Evolutionary conservation across 306 rosid genomes (phyloP).

Genomic region (Abrus precatorius): DNA sequence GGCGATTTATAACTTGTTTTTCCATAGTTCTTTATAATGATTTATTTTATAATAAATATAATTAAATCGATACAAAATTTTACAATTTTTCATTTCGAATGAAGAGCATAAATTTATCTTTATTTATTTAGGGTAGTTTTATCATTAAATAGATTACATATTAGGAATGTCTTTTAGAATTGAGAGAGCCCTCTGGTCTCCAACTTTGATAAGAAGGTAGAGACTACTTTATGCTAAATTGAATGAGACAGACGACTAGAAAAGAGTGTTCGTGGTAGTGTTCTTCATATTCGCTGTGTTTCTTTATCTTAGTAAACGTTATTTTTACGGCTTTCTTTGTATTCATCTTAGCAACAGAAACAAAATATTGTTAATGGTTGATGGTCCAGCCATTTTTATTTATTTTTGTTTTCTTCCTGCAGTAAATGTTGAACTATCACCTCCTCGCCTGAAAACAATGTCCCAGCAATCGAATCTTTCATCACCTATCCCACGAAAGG

Average conservation of each 20-base stretch:
- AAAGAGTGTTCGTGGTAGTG: conserved; percentile 25
- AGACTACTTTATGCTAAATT: conserved; percentile 36
- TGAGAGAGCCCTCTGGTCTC: background rate
- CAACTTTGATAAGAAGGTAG: conserved; percentile 24
- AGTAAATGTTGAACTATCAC: conserved; percentile 52
- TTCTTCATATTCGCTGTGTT: conserved; percentile 39
- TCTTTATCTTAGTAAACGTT: conserved; percentile 40
- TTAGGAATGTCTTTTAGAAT: background rate
- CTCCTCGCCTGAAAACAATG: conserved; percentile 44
- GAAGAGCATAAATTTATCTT: background rate
- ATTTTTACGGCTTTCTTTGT: conserved; percentile 39
- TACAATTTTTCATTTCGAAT: background rate
- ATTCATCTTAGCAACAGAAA: conserved; percentile 25
- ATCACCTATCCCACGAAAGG: background rate
- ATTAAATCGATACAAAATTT: background rate
- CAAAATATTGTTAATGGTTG: conserved; percentile 42
- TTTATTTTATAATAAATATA: background rate
- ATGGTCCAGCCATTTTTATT: background rate
- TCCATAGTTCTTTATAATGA: background rate
- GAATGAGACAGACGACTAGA: conserved; percentile 46
- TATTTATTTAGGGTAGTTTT: background rate
- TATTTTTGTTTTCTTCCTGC: conserved; percentile 13
- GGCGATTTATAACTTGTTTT: background rate
- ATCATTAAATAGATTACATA: background rate
- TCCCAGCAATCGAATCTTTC: conserved; percentile 52